Base-by-base conservation (phyloP, 495 filamentous ascomycete genomes). In the Rusavskia elegans region DNA sequence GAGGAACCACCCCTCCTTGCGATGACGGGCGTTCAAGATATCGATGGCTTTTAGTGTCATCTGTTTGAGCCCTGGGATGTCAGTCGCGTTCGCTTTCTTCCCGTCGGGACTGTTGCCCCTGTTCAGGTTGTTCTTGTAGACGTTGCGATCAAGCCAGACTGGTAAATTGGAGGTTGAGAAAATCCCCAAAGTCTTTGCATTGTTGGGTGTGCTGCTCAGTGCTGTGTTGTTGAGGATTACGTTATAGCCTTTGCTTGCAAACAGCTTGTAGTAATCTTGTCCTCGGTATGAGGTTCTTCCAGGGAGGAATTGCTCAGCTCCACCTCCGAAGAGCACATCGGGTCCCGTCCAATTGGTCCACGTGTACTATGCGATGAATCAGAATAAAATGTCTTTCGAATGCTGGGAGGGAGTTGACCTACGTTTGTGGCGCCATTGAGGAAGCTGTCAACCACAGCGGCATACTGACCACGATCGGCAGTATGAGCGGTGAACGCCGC, bases 31-130 rank as follows among this genome's bases (percentile, higher is more conserved):
- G 57, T 80, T 63, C 27, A 87, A 71, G 23, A 87, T 76, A 48
- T 87, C 83, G 49, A 87, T 73, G 0, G 83, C 81, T 66, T 87
- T 87, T 38, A 85, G 68, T 0, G 83, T 86, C 83, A 87, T 87
- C n/a, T 87, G 81, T 62, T 83, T 84, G 17, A 85, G 73, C 4
- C 83, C 83, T 3, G 83, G 83, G 8, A 83, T 72, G 53, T 87
- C 82, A 7, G 71, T 70, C 2, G 83, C 82, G 29, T 78, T 62
- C 14, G 63, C 70, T 1, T 68, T 66, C 17, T 66, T 71, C 20
- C 83, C 82, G 5, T 76, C 71, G 0, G 83, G 82, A 55, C 76
- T 69, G 59, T 87, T 83, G 52, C 68, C 73, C 51, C 78, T 70
- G 58, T 68, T 71, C 1, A 84, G 66, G 64, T 85, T 83, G 10